Percentiles rank a stretch among this genome's conserved stretches.
Conservation (phyloP, 2,329 filamentous ascomycete genomes). For the Fusarium xylarioides region DNA sequence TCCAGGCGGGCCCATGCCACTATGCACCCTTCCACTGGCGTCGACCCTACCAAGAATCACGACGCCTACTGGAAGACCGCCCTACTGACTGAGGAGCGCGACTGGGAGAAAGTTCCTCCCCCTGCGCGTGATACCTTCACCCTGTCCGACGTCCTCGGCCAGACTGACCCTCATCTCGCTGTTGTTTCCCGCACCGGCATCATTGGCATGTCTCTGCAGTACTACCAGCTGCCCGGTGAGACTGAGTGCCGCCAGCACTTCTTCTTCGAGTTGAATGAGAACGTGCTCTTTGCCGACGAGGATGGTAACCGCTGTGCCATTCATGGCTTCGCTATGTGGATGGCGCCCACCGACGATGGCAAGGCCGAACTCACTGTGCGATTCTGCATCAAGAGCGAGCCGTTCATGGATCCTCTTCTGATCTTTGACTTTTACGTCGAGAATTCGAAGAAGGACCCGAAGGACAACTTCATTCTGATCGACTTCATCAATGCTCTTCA, state of each 20-base stretch:
- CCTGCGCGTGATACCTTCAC: conserved; percentile 1
- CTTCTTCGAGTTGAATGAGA: background rate
- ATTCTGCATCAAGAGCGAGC: background rate
- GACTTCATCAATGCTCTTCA: conserved; percentile 12
- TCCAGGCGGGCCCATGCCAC: background rate
- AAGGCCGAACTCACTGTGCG: conserved; percentile 1
- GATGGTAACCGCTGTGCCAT: background rate
- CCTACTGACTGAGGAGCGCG: background rate
- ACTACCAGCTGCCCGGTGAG: background rate
- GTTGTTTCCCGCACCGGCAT: background rate
- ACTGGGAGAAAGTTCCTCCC: background rate
- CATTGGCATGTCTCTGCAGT: background rate
- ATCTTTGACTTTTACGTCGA: conserved; percentile 3
- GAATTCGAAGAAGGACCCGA: background rate
- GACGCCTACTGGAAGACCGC: background rate
- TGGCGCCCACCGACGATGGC: background rate
- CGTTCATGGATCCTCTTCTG: background rate
- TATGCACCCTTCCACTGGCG: background rate
- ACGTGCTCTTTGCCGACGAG: background rate
- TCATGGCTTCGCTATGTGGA: conserved; percentile 13
- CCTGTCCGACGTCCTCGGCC: background rate
- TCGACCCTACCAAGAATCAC: background rate
- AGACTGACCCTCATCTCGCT: background rate
- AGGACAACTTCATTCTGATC: background rate
- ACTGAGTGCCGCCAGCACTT: background rate